Percentiles rank a stretch among this genome's conserved stretches.
Evolutionary conservation across 202 grass and related monocot species (phyloP).

Genomic region (Schoenoplectus triqueter): DNA sequence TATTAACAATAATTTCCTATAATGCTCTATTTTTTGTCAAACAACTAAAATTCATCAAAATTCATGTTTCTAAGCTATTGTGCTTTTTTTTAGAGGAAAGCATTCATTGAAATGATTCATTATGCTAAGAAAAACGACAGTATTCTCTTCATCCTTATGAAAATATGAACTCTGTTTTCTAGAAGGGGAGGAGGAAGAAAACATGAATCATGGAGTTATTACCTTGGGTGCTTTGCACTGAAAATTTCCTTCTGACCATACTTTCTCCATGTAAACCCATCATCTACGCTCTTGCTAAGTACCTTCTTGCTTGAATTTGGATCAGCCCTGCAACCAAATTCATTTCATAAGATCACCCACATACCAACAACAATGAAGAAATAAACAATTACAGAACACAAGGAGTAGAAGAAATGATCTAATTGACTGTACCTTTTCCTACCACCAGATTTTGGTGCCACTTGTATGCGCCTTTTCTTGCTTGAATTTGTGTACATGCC

Average conservation of each 20-base stretch:
- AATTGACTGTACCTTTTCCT: conserved; percentile 30
- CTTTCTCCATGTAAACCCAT: conserved; percentile 40
- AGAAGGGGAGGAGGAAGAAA: not conserved
- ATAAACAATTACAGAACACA: not conserved
- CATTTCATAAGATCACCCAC: not conserved
- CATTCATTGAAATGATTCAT: no score
- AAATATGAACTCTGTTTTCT: no score
- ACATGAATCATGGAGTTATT: not conserved
- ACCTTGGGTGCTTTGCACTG: conserved; percentile 36
- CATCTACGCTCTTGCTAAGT: not conserved
- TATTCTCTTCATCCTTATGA: no score
- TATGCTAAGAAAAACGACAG: no score
- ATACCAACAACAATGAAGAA: not conserved
- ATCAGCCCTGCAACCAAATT: conserved; percentile 29
- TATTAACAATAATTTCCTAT: not conserved
- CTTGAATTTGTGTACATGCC: not conserved
- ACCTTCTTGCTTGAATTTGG: conserved; percentile 32
- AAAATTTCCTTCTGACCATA: conserved; percentile 44
- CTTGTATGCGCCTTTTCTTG: conserved; percentile 32
- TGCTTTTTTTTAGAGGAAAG: no score
- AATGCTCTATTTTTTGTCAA: not conserved
- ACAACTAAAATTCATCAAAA: no score
- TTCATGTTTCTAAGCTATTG: not conserved
- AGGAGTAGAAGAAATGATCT: not conserved
- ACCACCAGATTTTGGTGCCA: not conserved